Evolutionary conservation across 805 yeast genomes (phyloP).

Genomic region (Teunomyces pallodes): DNA sequence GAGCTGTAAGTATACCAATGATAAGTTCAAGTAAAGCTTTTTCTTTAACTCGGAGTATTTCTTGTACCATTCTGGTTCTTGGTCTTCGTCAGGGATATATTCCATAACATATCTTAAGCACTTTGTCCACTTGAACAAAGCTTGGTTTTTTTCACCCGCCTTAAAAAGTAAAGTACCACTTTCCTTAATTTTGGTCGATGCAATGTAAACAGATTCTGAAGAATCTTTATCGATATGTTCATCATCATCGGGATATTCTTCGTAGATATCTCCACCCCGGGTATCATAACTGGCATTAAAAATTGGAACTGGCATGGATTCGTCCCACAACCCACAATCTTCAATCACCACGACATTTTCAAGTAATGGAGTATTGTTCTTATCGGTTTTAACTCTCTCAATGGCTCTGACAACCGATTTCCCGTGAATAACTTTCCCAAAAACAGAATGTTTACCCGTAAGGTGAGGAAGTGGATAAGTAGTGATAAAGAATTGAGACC

Average conservation of each 20-base stretch:
- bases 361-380: slow-evolving; percentile 43
- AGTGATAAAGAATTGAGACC: slow-evolving; percentile 70
- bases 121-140: slow-evolving; percentile 63
- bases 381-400: slow-evolving; percentile 46
- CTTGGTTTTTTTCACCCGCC: slow-evolving; percentile 46
- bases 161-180: slow-evolving; percentile 65
- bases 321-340: slow-evolving; percentile 64
- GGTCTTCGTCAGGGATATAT: slow-evolving; percentile 66
- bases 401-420: slow-evolving; percentile 67
- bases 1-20: slow-evolving; percentile 51
- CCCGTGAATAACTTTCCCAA: slow-evolving; percentile 69
- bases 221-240: slow-evolving; percentile 55
- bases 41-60: slow-evolving; percentile 52
- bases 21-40: slow-evolving; percentile 57
- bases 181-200: slow-evolving; percentile 56
- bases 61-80: slow-evolving; percentile 49
- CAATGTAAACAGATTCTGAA: slow-evolving; percentile 49
- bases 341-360: slow-evolving; percentile 44
- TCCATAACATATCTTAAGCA: slow-evolving; percentile 70
- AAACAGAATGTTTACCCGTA: slow-evolving; percentile 71
- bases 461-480: slow-evolving; percentile 72
- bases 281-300: slow-evolving; percentile 59
- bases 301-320: slow-evolving; percentile 52
- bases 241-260: slow-evolving; percentile 79
- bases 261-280: slow-evolving; percentile 69